Evolutionary conservation across 805 yeast genomes (phyloP).

Genomic region (Sugiyamaella boreocaroliniensis): DNA sequence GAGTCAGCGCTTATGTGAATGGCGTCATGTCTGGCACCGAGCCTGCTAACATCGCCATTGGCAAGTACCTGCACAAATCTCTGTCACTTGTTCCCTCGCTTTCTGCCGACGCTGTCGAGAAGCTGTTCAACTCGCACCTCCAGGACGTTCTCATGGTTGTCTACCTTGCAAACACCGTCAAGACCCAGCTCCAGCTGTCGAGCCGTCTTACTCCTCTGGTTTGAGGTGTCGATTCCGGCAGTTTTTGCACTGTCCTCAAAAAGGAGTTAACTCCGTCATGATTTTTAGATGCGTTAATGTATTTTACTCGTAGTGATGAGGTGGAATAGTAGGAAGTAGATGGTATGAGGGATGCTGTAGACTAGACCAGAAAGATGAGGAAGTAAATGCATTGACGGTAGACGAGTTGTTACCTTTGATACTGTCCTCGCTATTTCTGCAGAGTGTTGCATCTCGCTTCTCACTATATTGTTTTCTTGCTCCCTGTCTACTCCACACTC

Average conservation of each 20-base stretch:
- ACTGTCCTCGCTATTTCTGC: too few relatives aligned
- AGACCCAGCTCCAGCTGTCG: slow-evolving; percentile 75
- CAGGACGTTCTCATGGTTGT: slow-evolving; percentile 79
- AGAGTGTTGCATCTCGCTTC: too few relatives aligned
- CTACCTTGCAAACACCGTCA: slow-evolving; percentile 73
- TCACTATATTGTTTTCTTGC: too few relatives aligned
- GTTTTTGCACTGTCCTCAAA: too few relatives aligned
- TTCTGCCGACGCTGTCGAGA: slow-evolving; percentile 47
- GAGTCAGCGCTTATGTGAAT: slow-evolving; percentile 32
- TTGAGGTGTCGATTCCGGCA: slow-evolving; percentile 15
- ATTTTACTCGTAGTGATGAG: too few relatives aligned
- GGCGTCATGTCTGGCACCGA: slow-evolving; percentile 24
- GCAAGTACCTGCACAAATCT: slow-evolving; percentile 53
- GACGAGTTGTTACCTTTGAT: too few relatives aligned
- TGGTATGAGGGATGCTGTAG: too few relatives aligned
- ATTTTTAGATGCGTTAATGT: not conserved
- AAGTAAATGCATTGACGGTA: too few relatives aligned
- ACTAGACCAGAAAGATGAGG: too few relatives aligned
- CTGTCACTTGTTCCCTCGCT: slow-evolving; percentile 34
- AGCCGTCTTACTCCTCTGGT: slow-evolving; percentile 60
- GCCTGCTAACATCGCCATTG: slow-evolving; percentile 42
- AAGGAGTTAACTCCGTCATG: not conserved
- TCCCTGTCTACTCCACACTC: not conserved
- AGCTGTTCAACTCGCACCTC: slow-evolving; percentile 60
- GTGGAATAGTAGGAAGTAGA: too few relatives aligned